Percentiles rank a stretch among this genome's conserved stretches.
Conservation (phyloP, 352 stramenopile species). For the Pythium pyrilobum region DNA sequence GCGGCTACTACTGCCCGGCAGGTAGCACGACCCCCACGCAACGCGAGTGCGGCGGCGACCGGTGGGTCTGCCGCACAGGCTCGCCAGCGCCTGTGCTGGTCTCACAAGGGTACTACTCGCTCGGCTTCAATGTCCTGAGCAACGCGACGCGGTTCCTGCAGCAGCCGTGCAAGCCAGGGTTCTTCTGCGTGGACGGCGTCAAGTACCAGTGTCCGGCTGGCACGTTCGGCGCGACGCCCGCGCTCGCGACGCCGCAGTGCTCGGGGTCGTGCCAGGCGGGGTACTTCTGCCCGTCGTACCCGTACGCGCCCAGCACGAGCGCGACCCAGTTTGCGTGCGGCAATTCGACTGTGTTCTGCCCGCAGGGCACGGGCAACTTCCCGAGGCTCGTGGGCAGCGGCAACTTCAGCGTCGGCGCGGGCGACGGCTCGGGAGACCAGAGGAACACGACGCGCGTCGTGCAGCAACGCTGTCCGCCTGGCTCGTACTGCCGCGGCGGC, state of each 20-base stretch:
- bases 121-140: constrained; percentile 24
- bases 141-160: constrained; percentile 63
- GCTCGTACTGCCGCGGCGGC: constrained; percentile 72
- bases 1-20: constrained; percentile 61
- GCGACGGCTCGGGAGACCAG: constrained; percentile 25
- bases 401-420: constrained; percentile 46
- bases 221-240: constrained; percentile 48
- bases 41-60: constrained; percentile 34
- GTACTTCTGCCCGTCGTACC: constrained; percentile 70
- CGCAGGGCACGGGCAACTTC: constrained; percentile 42
- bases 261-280: constrained; percentile 57
- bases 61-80: constrained; percentile 48
- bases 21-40: constrained; percentile 40
- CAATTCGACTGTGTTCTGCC: constrained; percentile 48
- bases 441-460: constrained; percentile 50
- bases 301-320: constrained; percentile 30
- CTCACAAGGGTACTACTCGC: constrained; percentile 56
- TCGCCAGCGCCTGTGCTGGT: constrained; percentile 30
- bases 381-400: constrained; percentile 36
- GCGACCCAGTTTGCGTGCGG: constrained; percentile 47
- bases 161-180: constrained; percentile 56
- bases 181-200: constrained; percentile 65
- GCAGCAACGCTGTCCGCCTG: constrained; percentile 45
- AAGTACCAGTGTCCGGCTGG: constrained; percentile 70
- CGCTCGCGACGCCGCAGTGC: constrained; percentile 37